These are phyloP conservation scores for Kwoniella heveanensis DNA, from an alignment of 768 basidiomycete genomes.

Conservation along the genomic window DNA sequence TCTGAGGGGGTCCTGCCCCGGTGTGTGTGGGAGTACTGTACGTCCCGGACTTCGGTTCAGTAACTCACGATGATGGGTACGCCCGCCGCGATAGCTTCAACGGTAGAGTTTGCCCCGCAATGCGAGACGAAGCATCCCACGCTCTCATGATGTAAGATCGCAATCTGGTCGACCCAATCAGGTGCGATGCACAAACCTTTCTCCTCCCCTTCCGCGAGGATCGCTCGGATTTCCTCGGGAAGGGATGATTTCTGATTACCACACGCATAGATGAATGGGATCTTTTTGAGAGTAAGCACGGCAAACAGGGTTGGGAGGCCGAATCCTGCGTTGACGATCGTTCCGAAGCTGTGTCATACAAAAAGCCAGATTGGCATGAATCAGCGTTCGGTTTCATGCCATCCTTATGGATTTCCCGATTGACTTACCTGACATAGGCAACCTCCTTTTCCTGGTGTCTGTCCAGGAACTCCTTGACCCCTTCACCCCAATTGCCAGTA, in stretches of 20 bases:
- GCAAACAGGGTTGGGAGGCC: conserved; percentile 12
- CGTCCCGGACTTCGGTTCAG: too few species aligned
- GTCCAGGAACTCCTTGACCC: conserved; percentile 20
- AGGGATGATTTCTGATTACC: conserved; percentile 21
- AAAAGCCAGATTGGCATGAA: too few species aligned
- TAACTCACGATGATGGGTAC: conserved; percentile 19
- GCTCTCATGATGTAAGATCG: conserved; percentile 14
- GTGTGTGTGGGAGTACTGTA: too few species aligned
- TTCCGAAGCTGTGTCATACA: conserved; percentile 25
- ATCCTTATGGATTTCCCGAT: not conserved
- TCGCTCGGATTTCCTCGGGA: conserved; percentile 7
- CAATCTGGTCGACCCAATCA: conserved; percentile 28
- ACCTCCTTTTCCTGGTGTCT: conserved; percentile 14
- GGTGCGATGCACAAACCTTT: conserved; percentile 20
- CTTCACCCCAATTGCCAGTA: conserved; percentile 7
- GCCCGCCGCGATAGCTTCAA: conserved; percentile 22
- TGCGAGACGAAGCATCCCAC: conserved; percentile 18
- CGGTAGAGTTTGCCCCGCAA: conserved; percentile 24
- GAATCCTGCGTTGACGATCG: conserved; percentile 16
- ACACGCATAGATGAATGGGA: conserved; percentile 23
- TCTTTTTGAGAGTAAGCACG: conserved; percentile 1
- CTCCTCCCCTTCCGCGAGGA: conserved; percentile 11
- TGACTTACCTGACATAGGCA: conserved; percentile 22
- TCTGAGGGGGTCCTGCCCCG: too few species aligned
- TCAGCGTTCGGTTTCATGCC: not conserved